Evolutionary conservation across 2,329 filamentous ascomycete genomes (phyloP).

Genomic region (Aspergillus pseudoglaucus): DNA sequence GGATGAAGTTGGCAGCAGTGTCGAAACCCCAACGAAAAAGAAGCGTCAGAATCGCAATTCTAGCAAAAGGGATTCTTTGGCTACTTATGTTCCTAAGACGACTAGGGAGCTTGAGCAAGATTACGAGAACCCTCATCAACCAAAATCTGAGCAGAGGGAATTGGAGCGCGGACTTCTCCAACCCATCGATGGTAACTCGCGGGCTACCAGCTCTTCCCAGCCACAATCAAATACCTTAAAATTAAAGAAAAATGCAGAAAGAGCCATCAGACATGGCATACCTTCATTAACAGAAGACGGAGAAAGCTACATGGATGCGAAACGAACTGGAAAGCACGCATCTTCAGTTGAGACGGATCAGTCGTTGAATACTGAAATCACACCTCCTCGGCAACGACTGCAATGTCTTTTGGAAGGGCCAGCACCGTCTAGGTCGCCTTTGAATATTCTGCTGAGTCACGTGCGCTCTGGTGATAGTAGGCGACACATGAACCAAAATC

Average conservation of each 20-base stretch:
- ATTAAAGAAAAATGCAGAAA: slow-evolving; percentile 32
- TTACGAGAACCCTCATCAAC: not conserved
- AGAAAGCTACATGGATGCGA: slow-evolving; percentile 8
- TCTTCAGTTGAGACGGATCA: not conserved
- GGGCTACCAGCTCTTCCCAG: slow-evolving; percentile 1
- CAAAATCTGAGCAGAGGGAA: not conserved
- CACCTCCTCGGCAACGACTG: slow-evolving; percentile 19
- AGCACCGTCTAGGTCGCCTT: slow-evolving; percentile 15
- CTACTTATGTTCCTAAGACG: not conserved
- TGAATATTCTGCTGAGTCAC: slow-evolving; percentile 5
- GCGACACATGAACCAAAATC: not conserved
- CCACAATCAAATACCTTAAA: slow-evolving; percentile 18
- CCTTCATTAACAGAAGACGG: slow-evolving; percentile 47
- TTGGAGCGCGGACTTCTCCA: slow-evolving; percentile 16
- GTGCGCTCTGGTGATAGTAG: not conserved
- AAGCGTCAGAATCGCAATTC: slow-evolving; percentile 2
- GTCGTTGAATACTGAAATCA: not conserved
- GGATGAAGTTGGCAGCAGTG: slow-evolving; percentile 41
- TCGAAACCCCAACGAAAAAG: slow-evolving; percentile 38
- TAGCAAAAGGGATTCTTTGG: not conserved
- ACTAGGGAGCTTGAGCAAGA: not conserved
- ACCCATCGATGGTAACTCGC: slow-evolving; percentile 23
- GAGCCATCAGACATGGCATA: slow-evolving; percentile 31
- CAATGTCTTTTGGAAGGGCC: slow-evolving; percentile 27
- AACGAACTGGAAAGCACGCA: not conserved